phyloP scores from a whole-genome alignment of 2,329 filamentous ascomycete species.

The Aspergillus chevalieri region DNA sequence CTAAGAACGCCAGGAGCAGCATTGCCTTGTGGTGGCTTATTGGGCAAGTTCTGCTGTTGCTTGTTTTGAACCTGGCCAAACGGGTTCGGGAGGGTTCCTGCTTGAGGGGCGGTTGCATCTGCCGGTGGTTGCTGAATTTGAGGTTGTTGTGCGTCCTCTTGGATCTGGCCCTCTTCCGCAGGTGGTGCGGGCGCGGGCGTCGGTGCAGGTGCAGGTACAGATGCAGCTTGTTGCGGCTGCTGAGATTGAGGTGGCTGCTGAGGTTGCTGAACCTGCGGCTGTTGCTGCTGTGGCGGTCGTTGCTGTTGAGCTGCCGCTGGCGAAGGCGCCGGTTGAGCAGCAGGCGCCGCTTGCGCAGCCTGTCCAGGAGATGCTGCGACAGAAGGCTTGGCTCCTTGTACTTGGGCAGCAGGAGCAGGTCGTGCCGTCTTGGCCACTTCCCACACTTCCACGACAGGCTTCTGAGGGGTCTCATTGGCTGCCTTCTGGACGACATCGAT shows the following conservation, averaged over 20 bases:
- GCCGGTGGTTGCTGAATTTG: conserved; percentile 9
- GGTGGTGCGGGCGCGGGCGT: not conserved
- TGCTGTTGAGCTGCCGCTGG: conserved; percentile 4
- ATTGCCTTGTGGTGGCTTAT: conserved; percentile 26
- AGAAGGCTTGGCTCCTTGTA: conserved; percentile 24
- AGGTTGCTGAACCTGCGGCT: conserved; percentile 8
- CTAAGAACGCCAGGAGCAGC: conserved; percentile 37
- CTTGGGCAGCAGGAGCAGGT: conserved; percentile 38
- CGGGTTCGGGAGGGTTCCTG: conserved; percentile 15
- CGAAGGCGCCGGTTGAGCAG: conserved; percentile 10
- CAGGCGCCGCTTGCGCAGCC: conserved; percentile 15
- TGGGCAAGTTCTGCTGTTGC: conserved; percentile 18
- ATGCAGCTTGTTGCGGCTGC: conserved; percentile 2
- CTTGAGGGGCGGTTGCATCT: conserved; percentile 7
- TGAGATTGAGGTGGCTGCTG: conserved; percentile 6
- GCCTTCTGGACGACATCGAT: conserved; percentile 73
- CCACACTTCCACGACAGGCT: conserved; percentile 82
- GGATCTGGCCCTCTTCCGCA: conserved; percentile 8
- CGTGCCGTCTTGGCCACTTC: conserved; percentile 66
- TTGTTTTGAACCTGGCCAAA: conserved; percentile 23
- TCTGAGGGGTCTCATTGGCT: conserved; percentile 75
- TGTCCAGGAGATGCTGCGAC: conserved; percentile 15
- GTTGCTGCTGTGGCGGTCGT: conserved; percentile 4
- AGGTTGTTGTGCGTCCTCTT: conserved; percentile 8
- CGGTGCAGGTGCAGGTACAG: not conserved